A percentile compares a stretch with the other conserved stretches of the same genome.
Conservation (phyloP, 805 yeast species). For the Cyberlindnera euphorbiiphila region DNA sequence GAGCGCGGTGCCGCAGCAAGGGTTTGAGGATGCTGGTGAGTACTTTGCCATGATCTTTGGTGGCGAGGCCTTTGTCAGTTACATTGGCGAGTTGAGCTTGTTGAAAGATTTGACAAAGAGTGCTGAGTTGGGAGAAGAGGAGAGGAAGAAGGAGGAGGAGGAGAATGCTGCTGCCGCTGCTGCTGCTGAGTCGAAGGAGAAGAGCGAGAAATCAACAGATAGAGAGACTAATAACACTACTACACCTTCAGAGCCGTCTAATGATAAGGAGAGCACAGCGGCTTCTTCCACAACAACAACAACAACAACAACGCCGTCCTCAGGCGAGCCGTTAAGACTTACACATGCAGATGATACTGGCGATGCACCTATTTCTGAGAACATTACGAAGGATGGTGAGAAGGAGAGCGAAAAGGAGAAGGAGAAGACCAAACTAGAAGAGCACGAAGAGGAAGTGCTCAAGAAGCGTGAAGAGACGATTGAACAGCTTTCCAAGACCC, state of each 20-base stretch:
- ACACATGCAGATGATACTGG: conserved; percentile 5
- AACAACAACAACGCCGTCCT: neutral
- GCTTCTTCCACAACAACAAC: neutral
- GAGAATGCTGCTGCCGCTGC: conserved; percentile 21
- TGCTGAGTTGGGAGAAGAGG: conserved; percentile 47
- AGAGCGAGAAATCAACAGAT: conserved; percentile 24
- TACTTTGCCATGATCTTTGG: conserved; percentile 75
- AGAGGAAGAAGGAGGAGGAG: conserved; percentile 35
- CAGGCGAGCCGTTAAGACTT: conserved; percentile 10
- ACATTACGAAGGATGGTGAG: neutral
- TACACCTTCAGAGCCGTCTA: neutral
- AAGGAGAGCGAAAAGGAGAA: conserved; percentile 29
- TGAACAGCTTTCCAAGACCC: conserved; percentile 54
- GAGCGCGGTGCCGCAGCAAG: conserved; percentile 64
- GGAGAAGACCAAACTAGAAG: conserved; percentile 46
- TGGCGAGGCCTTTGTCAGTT: conserved; percentile 81
- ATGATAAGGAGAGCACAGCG: no score
- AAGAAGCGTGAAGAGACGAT: conserved; percentile 63
- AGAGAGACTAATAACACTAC: conserved; percentile 9
- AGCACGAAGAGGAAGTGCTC: conserved; percentile 74
- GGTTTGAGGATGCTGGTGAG: conserved; percentile 70
- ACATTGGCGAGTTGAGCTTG: conserved; percentile 85
- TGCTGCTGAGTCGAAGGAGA: conserved; percentile 38
- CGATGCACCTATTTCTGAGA: neutral
- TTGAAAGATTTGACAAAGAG: conserved; percentile 69